Percentiles rank a stretch among this genome's conserved stretches.
These are phyloP conservation scores for Dioszegia hungarica DNA, from an alignment of 768 basidiomycete species.

Conservation along the genomic window DNA sequence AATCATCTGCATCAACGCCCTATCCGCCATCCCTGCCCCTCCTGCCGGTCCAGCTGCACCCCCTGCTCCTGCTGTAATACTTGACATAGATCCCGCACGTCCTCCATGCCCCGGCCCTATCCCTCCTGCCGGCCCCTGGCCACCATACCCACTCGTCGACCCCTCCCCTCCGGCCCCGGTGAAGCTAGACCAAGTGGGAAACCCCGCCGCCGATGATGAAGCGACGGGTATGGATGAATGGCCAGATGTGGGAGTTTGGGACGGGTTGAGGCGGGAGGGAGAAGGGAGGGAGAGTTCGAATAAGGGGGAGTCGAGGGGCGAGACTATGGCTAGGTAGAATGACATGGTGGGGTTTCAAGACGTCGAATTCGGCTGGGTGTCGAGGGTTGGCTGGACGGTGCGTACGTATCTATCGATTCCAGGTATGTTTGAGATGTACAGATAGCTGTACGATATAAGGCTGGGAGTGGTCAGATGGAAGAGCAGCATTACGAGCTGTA, in stretches of 20 bases:
- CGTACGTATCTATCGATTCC: too few relatives aligned
- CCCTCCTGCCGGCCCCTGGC: neutral
- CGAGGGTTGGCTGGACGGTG: too few relatives aligned
- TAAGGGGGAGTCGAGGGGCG: slow-evolving; percentile 51
- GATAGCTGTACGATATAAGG: too few relatives aligned
- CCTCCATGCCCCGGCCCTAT: too few relatives aligned
- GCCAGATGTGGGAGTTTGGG: slow-evolving; percentile 21
- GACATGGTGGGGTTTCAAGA: slow-evolving; percentile 31
- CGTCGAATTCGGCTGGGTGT: neutral
- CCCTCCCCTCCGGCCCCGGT: slow-evolving; percentile 27
- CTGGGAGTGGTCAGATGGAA: too few relatives aligned
- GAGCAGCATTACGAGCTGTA: too few relatives aligned
- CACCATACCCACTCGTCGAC: slow-evolving; percentile 14
- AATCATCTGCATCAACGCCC: slow-evolving; percentile 96
- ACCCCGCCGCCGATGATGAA: slow-evolving; percentile 21
- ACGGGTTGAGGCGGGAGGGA: slow-evolving; percentile 23
- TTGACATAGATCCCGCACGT: slow-evolving; percentile 47
- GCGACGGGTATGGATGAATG: slow-evolving; percentile 19
- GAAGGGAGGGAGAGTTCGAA: slow-evolving; percentile 50
- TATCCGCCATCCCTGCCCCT: slow-evolving; percentile 64
- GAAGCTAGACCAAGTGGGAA: slow-evolving; percentile 48
- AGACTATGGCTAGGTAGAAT: slow-evolving; percentile 52
- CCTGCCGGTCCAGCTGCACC: slow-evolving; percentile 55
- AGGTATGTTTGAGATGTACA: too few relatives aligned
- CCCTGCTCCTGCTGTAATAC: slow-evolving; percentile 48